phyloP scores from a whole-genome alignment of 805 yeast genomes.

The Ogataea neopini region DNA sequence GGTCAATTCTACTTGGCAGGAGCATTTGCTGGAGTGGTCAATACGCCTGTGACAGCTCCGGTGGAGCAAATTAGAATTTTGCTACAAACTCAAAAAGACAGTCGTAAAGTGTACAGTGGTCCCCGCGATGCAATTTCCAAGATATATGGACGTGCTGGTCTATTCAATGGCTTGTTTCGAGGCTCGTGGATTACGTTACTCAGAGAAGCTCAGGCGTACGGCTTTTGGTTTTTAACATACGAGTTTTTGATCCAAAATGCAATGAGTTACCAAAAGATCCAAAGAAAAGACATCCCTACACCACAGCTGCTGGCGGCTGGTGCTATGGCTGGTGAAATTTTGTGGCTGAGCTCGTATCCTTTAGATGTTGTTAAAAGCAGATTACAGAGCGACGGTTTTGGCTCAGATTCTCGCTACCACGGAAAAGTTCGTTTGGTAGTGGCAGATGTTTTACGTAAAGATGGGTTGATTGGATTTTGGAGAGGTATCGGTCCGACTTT shows the following conservation, averaged over 20 bases:
- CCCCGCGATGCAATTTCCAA: conserved; percentile 45
- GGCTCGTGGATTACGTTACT: conserved; percentile 55
- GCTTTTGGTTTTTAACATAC: conserved; percentile 70
- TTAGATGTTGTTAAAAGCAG: conserved; percentile 53
- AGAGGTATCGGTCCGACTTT: conserved; percentile 61
- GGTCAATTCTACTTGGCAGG: conserved; percentile 64
- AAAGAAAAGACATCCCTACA: conserved; percentile 52
- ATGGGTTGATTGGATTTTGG: conserved; percentile 59
- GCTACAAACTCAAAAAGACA: conserved; percentile 53
- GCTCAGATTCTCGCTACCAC: conserved; percentile 42
- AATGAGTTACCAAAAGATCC: conserved; percentile 35
- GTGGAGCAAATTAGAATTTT: conserved; percentile 67
- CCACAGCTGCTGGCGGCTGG: conserved; percentile 58
- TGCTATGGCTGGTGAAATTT: conserved; percentile 66
- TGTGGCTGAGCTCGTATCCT: conserved; percentile 61
- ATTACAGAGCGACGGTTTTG: conserved; percentile 56
- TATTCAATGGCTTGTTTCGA: conserved; percentile 48
- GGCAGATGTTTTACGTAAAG: conserved; percentile 39
- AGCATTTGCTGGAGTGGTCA: conserved; percentile 66
- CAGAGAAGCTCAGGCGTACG: conserved; percentile 72
- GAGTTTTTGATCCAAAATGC: conserved; percentile 52
- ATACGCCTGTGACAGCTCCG: conserved; percentile 61
- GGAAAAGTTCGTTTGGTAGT: conserved; percentile 42
- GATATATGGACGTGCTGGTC: conserved; percentile 46
- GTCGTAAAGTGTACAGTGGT: conserved; percentile 37